Evolutionary conservation across 805 yeast species (phyloP).

Genomic region (Cyberlindnera subsufficiens): DNA sequence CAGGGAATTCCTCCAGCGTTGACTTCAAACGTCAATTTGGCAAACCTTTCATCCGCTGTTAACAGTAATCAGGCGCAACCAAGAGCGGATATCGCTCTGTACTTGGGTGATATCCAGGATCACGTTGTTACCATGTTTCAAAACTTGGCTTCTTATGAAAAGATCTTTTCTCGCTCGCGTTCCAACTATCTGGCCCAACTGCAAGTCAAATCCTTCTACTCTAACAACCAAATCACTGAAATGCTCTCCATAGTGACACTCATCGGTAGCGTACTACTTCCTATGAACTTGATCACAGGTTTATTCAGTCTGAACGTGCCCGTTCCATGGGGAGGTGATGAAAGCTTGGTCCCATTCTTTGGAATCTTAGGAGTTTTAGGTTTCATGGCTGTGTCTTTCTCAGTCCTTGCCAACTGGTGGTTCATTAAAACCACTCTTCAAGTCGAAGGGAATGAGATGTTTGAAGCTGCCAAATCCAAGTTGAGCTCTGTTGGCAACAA

Average conservation of each 20-base stretch:
- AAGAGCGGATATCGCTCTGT: constrained; percentile 85
- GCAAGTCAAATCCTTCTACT: constrained; percentile 85
- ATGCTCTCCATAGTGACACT: constrained; percentile 86
- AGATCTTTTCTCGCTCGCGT: constrained; percentile 88
- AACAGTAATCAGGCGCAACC: constrained; percentile 44
- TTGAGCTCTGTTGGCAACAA: constrained; percentile 20
- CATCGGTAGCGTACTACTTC: constrained; percentile 85
- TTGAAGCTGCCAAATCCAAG: constrained; percentile 25
- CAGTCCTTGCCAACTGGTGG: constrained; percentile 37
- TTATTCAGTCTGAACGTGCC: constrained; percentile 92
- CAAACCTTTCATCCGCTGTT: constrained; percentile 25
- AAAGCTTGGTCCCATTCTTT: constrained; percentile 56
- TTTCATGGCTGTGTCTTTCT: constrained; percentile 32
- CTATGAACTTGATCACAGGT: constrained; percentile 86
- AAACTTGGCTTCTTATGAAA: constrained; percentile 83
- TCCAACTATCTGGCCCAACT: constrained; percentile 89
- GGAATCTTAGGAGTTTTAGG: constrained; percentile 56
- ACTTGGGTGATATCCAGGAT: constrained; percentile 93
- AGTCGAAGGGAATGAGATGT: constrained; percentile 11
- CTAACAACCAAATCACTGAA: constrained; percentile 80
- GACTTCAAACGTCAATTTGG: constrained; percentile 33
- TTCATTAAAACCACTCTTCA: constrained; percentile 29
- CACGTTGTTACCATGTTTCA: constrained; percentile 97
- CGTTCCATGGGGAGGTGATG: constrained; percentile 64
- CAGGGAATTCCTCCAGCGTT: constrained; percentile 37